Evolutionary conservation across 1,284 basidiomycete species (phyloP).

Genomic region (Ganoderma sinense): DNA sequence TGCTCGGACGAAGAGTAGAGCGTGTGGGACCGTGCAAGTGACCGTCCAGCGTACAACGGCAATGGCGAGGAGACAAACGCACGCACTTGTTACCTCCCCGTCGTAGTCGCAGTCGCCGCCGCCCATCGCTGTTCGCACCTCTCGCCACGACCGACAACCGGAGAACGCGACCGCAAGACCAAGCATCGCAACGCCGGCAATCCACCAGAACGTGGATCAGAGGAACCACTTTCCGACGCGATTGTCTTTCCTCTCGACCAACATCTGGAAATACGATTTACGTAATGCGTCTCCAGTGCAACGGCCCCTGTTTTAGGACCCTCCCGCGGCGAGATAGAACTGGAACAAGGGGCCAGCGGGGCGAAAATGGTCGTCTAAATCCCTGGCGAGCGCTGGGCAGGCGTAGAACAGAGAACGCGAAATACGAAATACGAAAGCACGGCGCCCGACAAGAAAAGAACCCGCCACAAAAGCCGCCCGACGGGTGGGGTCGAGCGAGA

Average conservation of each 20-base stretch:
- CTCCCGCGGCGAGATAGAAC: neutral
- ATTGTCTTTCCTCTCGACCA: neutral
- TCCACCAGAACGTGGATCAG: conserved; percentile 18
- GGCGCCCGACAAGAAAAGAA: neutral
- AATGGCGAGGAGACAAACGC: conserved; percentile 5
- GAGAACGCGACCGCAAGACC: neutral
- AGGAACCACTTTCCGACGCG: conserved; percentile 6
- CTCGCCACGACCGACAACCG: neutral
- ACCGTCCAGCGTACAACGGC: conserved; percentile 1
- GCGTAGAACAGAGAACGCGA: no score
- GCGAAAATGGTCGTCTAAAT: neutral
- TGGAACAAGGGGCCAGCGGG: neutral
- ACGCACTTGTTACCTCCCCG: conserved; percentile 4
- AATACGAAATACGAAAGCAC: neutral
- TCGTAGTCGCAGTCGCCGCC: neutral
- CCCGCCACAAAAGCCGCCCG: neutral
- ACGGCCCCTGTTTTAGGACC: neutral
- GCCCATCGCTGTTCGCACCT: neutral
- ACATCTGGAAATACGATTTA: conserved; percentile 9
- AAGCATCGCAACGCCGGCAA: conserved; percentile 1
- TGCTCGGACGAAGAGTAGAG: neutral
- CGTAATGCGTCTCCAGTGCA: conserved; percentile 10
- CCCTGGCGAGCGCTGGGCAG: neutral
- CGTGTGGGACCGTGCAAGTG: neutral
- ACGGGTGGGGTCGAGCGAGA: neutral